A percentile compares a stretch with the other conserved stretches of the same genome.
These are phyloP conservation scores for Sparassis latifolia DNA, from an alignment of 1,284 basidiomycete genomes.

Conservation along the genomic window DNA sequence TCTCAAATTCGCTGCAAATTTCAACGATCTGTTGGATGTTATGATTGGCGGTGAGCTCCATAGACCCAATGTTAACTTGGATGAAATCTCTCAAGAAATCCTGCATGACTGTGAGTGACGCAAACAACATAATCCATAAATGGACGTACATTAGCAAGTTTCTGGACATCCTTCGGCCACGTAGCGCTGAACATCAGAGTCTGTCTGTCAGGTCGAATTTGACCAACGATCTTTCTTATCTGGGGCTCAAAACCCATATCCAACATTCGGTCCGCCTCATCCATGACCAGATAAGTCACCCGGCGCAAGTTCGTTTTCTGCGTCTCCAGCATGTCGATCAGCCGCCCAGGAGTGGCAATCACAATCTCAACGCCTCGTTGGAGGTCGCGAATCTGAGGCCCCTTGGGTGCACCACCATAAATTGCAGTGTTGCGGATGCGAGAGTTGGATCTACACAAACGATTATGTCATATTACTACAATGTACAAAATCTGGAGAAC, in stretches of 20 bases:
- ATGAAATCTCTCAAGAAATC: conserved; percentile 96
- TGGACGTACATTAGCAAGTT: conserved; percentile 72
- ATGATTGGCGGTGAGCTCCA: conserved; percentile 98
- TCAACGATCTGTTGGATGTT: conserved; percentile 96
- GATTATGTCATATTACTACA: conserved; percentile 3
- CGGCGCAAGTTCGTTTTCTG: conserved; percentile 95
- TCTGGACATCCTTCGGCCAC: conserved; percentile 99
- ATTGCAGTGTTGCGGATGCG: conserved; percentile 97
- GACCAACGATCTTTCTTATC: conserved; percentile 95
- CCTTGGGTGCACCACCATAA: conserved; percentile 98
- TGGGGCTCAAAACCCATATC: conserved; percentile 99
- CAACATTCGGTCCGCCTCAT: conserved; percentile 98
- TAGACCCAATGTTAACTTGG: conserved; percentile 98
- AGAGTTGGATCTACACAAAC: conserved; percentile 62
- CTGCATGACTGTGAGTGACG: conserved; percentile 28
- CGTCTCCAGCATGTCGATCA: conserved; percentile 94
- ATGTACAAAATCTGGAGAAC: conserved; percentile 14
- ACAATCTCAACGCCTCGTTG: conserved; percentile 96
- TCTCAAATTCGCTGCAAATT: conserved; percentile 97
- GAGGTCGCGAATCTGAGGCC: conserved; percentile 95
- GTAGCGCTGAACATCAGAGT: conserved; percentile 98
- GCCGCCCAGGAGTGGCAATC: conserved; percentile 85
- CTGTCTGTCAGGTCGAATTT: conserved; percentile 95
- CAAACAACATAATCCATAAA: neutral
- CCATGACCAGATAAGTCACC: conserved; percentile 97